Evolutionary conservation across 176 grass and related monocot genomes (phyloP).

Genomic region (Bolboschoenus planiculmis): DNA sequence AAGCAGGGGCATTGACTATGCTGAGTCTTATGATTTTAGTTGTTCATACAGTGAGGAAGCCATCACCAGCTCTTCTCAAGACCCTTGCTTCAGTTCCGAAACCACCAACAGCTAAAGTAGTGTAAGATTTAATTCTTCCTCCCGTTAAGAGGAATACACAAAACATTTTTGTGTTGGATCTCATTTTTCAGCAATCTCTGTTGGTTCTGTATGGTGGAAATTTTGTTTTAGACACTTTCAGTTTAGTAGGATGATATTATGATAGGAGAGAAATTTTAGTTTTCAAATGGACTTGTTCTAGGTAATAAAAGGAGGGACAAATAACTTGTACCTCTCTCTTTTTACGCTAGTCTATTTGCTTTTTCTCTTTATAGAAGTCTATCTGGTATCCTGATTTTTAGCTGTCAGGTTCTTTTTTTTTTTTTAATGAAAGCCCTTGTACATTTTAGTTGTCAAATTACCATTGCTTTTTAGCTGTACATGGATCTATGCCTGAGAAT

Average conservation of each 20-base stretch:
- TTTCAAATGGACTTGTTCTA: not conserved
- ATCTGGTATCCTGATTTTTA: too few relatives aligned
- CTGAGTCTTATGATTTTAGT: conserved; percentile 72
- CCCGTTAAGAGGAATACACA: not conserved
- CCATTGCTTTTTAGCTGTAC: not conserved
- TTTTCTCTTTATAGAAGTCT: too few relatives aligned
- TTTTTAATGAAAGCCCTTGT: not conserved
- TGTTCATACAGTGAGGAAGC: conserved; percentile 70
- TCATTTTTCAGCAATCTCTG: not conserved
- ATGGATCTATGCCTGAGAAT: not conserved
- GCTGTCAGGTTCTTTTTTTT: too few relatives aligned
- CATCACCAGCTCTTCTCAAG: conserved; percentile 56
- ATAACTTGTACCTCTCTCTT: not conserved
- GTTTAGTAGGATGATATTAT: not conserved
- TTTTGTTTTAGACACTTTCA: not conserved
- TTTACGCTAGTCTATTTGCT: not conserved
- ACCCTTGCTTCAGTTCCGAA: conserved; percentile 34
- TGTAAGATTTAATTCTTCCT: not conserved
- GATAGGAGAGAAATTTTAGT: not conserved
- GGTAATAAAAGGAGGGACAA: not conserved
- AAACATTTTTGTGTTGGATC: not conserved
- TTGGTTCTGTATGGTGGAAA: not conserved
- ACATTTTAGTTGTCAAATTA: not conserved
- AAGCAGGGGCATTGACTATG: conserved; percentile 85
- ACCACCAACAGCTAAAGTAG: not conserved